Conservation (phyloP, 768 basidiomycete species). For the Hericium coralloides region DNA sequence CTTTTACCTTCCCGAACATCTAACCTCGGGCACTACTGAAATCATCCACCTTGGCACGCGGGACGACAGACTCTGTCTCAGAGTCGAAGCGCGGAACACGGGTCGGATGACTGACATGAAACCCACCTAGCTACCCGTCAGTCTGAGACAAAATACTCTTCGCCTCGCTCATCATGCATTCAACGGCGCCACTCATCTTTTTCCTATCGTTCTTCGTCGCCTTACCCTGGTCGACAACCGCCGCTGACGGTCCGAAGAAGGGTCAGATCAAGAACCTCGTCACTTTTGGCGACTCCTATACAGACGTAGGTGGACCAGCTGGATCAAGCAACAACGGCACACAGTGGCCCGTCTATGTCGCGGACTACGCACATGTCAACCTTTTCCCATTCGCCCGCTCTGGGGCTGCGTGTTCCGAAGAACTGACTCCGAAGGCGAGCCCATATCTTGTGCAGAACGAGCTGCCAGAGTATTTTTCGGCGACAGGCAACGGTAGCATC, state of each 20-base stretch:
- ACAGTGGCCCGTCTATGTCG: conserved; percentile 55
- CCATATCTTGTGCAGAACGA: conserved; percentile 51
- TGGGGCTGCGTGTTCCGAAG: conserved; percentile 61
- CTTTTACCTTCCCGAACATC: too few relatives aligned
- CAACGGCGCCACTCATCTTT: neutral
- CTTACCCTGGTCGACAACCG: neutral
- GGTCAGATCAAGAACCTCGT: conserved; percentile 29
- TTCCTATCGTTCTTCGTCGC: neutral
- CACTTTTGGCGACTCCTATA: conserved; percentile 63
- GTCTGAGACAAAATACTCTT: neutral
- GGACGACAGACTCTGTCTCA: too few relatives aligned
- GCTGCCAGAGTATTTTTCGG: conserved; percentile 42
- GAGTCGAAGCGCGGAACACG: too few relatives aligned
- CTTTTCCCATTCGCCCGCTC: conserved; percentile 51
- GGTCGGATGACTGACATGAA: neutral
- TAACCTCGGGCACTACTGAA: too few relatives aligned
- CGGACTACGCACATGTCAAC: conserved; percentile 43
- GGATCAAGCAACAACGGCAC: conserved; percentile 30
- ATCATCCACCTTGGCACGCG: too few relatives aligned
- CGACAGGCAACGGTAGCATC: conserved; percentile 33
- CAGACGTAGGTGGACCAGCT: conserved; percentile 35
- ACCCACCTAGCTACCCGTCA: neutral
- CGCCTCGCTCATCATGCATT: neutral
- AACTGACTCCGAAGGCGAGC: conserved; percentile 46
- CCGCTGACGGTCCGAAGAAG: neutral